A percentile compares a stretch with the other conserved stretches of the same genome.
These are phyloP conservation scores for Cercospora brassicicola DNA, from an alignment of 2,329 filamentous ascomycete genomes.

Conservation along the genomic window DNA sequence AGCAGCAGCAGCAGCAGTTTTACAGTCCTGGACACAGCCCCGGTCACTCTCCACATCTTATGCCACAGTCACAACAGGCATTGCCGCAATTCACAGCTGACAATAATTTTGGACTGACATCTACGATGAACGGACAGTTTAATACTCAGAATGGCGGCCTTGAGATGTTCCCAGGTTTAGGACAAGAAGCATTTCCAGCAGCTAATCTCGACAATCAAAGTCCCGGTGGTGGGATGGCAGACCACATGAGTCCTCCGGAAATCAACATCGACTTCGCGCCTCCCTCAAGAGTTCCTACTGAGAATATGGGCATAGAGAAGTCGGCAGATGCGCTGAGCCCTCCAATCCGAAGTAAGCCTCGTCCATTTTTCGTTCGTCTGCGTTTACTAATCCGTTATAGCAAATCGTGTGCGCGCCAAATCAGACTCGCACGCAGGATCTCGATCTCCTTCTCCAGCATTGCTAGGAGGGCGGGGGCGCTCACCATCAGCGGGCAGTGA, in stretches of 20 bases:
- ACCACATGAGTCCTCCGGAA: slow-evolving; percentile 83
- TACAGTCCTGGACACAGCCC: slow-evolving; percentile 52
- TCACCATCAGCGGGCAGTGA: slow-evolving; percentile 39
- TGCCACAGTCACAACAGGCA: slow-evolving; percentile 65
- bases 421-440: slow-evolving; percentile 60
- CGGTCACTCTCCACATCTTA: slow-evolving; percentile 62
- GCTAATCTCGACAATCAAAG: slow-evolving; percentile 48
- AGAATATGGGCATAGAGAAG: slow-evolving; percentile 49
- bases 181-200: slow-evolving; percentile 52
- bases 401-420: slow-evolving; percentile 57
- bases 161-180: slow-evolving; percentile 53
- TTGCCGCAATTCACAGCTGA: slow-evolving; percentile 51
- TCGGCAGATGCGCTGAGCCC: slow-evolving; percentile 81
- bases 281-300: slow-evolving; percentile 52
- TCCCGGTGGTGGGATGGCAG: slow-evolving; percentile 62
- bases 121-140: slow-evolving; percentile 52
- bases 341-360: slow-evolving; percentile 62
- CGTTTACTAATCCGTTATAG: slow-evolving; percentile 7
- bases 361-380: not conserved
- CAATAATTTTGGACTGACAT: slow-evolving; percentile 50
- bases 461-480: slow-evolving; percentile 35
- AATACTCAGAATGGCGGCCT: slow-evolving; percentile 46
- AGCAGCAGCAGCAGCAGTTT: slow-evolving; percentile 44
- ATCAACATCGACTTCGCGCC: slow-evolving; percentile 94
- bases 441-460: slow-evolving; percentile 46